phyloP scores from a whole-genome alignment of 345 rosid species.

The Geranium rotundifolium region DNA sequence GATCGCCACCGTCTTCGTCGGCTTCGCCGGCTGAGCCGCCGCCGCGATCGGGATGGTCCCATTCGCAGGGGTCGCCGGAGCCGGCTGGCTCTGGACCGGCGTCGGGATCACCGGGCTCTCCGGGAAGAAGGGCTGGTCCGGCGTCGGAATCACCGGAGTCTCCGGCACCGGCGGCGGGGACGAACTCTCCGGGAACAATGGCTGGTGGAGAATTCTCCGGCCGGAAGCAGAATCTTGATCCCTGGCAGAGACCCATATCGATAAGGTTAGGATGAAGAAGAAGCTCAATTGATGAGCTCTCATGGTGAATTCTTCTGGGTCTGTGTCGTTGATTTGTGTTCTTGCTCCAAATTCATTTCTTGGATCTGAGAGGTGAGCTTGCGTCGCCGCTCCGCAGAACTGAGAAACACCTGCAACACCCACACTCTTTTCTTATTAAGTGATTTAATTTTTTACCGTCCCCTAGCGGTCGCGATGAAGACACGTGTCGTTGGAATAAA shows the following conservation, averaged over 20 bases:
- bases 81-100: constrained; percentile 43
- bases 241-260: not conserved
- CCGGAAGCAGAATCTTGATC: constrained; percentile 9
- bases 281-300: constrained; percentile 22
- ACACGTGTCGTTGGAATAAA: no score
- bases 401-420: no score
- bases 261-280: not conserved
- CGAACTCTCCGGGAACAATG: constrained; percentile 49
- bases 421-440: no score
- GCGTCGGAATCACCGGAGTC: constrained; percentile 24
- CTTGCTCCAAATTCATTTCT: constrained; percentile 41
- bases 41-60: constrained; percentile 58
- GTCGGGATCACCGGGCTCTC: constrained; percentile 47
- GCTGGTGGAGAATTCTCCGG: constrained; percentile 82
- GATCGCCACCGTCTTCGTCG: constrained; percentile 68
- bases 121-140: constrained; percentile 87
- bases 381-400: no score
- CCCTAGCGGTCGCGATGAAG: no score
- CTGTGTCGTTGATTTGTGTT: constrained; percentile 16
- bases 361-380: no score
- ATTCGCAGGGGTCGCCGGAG: constrained; percentile 29
- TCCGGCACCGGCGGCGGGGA: constrained; percentile 46
- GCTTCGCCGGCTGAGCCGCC: constrained; percentile 60
- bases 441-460: no score
- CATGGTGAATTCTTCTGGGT: constrained; percentile 48